Conservation (phyloP, 2,329 filamentous ascomycete genomes). For the Hansfordia pulvinata region DNA sequence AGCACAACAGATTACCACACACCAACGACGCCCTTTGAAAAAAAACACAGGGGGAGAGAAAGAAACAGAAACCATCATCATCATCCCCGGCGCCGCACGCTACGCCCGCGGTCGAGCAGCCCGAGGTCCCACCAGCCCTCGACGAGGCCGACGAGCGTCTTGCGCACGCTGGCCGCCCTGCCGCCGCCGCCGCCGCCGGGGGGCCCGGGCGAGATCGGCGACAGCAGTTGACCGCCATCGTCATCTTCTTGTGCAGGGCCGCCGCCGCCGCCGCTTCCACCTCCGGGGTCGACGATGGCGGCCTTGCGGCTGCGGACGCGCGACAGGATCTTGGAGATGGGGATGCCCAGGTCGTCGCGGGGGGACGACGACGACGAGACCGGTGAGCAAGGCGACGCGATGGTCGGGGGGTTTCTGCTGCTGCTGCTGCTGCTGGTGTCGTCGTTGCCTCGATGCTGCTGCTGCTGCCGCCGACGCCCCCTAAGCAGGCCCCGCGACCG, state of each 20-base stretch:
- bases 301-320: conserved; percentile 10
- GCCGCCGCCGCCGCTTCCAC: neutral
- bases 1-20: too few species aligned
- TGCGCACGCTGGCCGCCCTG: conserved; percentile 22
- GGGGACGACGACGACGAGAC: too few species aligned
- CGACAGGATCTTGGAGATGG: conserved; percentile 2
- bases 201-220: neutral
- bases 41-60: too few species aligned
- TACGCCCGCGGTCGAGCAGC: conserved; percentile 26
- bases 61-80: too few species aligned
- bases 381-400: too few species aligned
- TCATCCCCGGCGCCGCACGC: too few species aligned
- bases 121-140: conserved; percentile 43
- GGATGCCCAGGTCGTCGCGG: conserved; percentile 16
- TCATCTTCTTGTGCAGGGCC: too few species aligned
- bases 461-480: too few species aligned
- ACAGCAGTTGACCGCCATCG: too few species aligned
- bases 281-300: neutral
- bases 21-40: too few species aligned
- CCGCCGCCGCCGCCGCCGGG: conserved; percentile 1
- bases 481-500: too few species aligned
- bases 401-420: too few species aligned
- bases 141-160: conserved; percentile 31
- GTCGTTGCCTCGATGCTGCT: neutral
- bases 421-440: conserved; percentile 2